phyloP scores from a whole-genome alignment of 1,139 yeast species.

The Suhomyces panamericanus region DNA sequence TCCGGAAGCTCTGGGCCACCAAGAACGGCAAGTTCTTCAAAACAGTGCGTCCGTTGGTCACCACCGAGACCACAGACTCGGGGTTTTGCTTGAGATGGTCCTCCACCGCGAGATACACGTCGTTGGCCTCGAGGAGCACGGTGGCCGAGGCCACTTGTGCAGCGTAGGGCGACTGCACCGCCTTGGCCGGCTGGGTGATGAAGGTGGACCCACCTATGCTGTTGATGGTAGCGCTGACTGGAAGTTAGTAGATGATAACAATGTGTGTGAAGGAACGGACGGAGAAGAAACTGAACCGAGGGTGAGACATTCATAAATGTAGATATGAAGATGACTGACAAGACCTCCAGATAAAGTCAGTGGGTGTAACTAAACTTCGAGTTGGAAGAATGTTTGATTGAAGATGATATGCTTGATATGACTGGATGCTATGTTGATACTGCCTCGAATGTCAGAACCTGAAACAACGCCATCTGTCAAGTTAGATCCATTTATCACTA shows the following conservation, averaged over 20 bases:
- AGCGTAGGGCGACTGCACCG: slow-evolving; percentile 39
- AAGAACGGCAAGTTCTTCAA: slow-evolving; percentile 57
- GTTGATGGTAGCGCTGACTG: slow-evolving; percentile 17
- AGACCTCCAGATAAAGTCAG: no score
- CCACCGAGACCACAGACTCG: slow-evolving; percentile 50
- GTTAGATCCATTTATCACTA: no score
- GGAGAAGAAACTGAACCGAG: no score
- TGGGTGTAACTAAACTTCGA: no score
- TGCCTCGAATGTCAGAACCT: no score
- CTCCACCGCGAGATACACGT: slow-evolving; percentile 51
- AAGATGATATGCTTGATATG: no score
- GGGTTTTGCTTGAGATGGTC: slow-evolving; percentile 23
- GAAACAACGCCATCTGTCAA: no score
- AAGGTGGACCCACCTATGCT: slow-evolving; percentile 36
- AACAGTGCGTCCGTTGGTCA: slow-evolving; percentile 55
- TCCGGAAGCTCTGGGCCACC: slow-evolving; percentile 39
- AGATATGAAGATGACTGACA: no score
- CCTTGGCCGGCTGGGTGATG: slow-evolving; percentile 49
- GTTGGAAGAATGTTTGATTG: no score
- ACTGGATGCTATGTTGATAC: no score
- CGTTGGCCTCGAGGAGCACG: slow-evolving; percentile 49
- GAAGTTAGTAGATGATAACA: slow-evolving; percentile 11
- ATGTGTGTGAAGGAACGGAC: no score
- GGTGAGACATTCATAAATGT: no score
- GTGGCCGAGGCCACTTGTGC: slow-evolving; percentile 25